A percentile compares a stretch with the other conserved stretches of the same genome.
phyloP scores from a whole-genome alignment of 208 protist species.

The Trichomonas vaginalis region DNA sequence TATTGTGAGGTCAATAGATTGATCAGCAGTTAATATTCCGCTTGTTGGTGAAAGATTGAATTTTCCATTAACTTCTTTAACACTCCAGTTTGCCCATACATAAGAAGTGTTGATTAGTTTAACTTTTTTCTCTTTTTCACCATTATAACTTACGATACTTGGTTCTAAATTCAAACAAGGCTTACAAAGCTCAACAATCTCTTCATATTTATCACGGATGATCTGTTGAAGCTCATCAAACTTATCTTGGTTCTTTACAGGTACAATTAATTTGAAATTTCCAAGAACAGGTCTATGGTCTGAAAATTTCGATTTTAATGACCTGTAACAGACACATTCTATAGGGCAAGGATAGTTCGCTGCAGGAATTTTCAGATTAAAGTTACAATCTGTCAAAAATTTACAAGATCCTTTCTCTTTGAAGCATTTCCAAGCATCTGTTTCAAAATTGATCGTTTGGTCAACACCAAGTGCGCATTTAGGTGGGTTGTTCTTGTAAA shows the following conservation, averaged over 20 bases:
- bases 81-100: not conserved
- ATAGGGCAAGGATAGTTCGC: not conserved
- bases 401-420: too few species aligned
- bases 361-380: not conserved
- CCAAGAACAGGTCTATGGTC: constrained; percentile 29
- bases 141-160: not conserved
- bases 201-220: not conserved
- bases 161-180: not conserved
- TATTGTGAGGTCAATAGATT: not conserved
- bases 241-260: not conserved
- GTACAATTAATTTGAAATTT: not conserved
- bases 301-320: not conserved
- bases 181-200: not conserved
- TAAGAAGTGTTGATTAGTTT: not conserved
- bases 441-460: not conserved
- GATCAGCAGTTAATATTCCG: not conserved
- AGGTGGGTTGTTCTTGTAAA: not conserved
- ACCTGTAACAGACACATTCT: not conserved
- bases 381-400: not conserved
- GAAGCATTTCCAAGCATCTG: not conserved
- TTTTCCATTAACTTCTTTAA: not conserved
- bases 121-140: not conserved
- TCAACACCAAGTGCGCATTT: not conserved
- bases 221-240: not conserved
- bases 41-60: not conserved